These are phyloP conservation scores for Diplodia mutila DNA, from an alignment of 2,329 filamentous ascomycete species.

Conservation along the genomic window DNA sequence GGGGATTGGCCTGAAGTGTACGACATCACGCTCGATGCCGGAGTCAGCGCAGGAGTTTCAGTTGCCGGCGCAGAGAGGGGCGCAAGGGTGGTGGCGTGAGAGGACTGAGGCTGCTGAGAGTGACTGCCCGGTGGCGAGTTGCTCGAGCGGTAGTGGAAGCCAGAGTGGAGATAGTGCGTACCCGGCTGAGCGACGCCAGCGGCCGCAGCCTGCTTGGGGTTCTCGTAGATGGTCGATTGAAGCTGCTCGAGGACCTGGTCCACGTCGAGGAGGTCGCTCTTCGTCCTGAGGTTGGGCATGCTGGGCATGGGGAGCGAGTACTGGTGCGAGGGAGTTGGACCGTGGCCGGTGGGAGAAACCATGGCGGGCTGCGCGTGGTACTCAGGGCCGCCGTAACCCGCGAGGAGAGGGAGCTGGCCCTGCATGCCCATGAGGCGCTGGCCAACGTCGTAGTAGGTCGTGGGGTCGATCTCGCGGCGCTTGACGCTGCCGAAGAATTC, in stretches of 20 bases:
- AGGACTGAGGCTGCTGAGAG: slow-evolving; percentile 50
- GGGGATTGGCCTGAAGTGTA: slow-evolving; percentile 80
- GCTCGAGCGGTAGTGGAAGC: slow-evolving; percentile 58
- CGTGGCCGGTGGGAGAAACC: slow-evolving; percentile 59
- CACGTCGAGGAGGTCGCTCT: slow-evolving; percentile 90
- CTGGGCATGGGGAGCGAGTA: slow-evolving; percentile 86
- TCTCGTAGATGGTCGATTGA: slow-evolving; percentile 95
- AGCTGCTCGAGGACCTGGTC: slow-evolving; percentile 95
- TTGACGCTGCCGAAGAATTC: slow-evolving; percentile 95
- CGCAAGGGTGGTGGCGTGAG: slow-evolving; percentile 53
- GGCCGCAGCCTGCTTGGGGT: slow-evolving; percentile 76
- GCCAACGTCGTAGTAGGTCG: slow-evolving; percentile 88
- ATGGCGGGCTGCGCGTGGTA: slow-evolving; percentile 58
- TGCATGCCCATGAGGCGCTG: slow-evolving; percentile 84
- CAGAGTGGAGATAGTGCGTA: slow-evolving; percentile 64
- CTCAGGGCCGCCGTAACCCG: slow-evolving; percentile 48
- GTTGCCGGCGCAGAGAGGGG: slow-evolving; percentile 49
- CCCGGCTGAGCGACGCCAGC: slow-evolving; percentile 77
- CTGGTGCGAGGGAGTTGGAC: slow-evolving; percentile 66
- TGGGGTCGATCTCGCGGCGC: slow-evolving; percentile 85
- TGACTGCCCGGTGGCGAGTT: slow-evolving; percentile 56
- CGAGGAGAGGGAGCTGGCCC: slow-evolving; percentile 55
- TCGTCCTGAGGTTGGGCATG: slow-evolving; percentile 86
- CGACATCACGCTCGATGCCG: slow-evolving; percentile 73
- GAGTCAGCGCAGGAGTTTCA: slow-evolving; percentile 76